Evolutionary conservation across 305 asterid species (phyloP).

Genomic region (Coffea humblotiana): DNA sequence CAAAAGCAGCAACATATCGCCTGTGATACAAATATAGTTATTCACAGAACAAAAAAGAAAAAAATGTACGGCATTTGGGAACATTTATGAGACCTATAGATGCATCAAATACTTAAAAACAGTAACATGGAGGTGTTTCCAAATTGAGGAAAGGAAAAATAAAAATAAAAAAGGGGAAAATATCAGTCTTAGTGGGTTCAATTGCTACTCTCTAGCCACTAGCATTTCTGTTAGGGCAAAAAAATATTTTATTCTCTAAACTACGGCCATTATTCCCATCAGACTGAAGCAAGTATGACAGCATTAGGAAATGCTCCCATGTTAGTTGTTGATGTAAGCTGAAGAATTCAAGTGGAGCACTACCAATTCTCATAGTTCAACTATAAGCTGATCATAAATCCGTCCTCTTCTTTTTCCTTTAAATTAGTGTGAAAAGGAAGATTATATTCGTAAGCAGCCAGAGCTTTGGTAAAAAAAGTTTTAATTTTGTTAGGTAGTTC

Average conservation of each 20-base stretch:
- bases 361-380: background rate
- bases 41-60: background rate
- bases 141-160: too few relatives aligned
- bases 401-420: background rate
- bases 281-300: background rate
- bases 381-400: background rate
- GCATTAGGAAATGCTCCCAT: background rate
- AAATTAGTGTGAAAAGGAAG: background rate
- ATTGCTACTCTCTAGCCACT: background rate
- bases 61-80: too few relatives aligned
- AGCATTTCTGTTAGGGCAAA: background rate
- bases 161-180: too few relatives aligned
- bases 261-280: background rate
- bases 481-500: background rate
- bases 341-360: background rate
- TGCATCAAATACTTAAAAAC: too few relatives aligned
- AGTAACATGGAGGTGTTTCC: too few relatives aligned
- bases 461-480: background rate
- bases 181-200: too few relatives aligned
- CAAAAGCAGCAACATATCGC: constrained; percentile 78
- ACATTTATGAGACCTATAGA: too few relatives aligned
- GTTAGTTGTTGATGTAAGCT: background rate
- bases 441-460: background rate
- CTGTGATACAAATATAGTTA: constrained; percentile 28
- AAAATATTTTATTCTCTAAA: background rate